Percentiles rank a stretch among this genome's conserved stretches.
phyloP scores from a whole-genome alignment of 2,329 filamentous ascomycete genomes.

The Trichoderma koningii region DNA sequence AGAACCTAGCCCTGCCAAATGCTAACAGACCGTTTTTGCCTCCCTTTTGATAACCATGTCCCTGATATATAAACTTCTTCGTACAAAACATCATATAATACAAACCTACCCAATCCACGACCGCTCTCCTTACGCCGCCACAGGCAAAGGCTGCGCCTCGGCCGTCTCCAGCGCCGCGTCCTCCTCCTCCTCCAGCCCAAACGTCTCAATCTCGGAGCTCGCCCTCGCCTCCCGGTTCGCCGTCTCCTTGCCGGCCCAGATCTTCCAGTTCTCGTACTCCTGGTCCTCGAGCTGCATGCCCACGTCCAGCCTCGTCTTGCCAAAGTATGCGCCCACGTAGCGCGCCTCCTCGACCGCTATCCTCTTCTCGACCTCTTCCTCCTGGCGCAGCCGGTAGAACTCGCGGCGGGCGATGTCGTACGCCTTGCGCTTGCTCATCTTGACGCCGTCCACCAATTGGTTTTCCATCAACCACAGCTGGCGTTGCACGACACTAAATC shows the following conservation, averaged over 20 bases:
- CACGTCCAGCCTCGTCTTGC: conserved; percentile 71
- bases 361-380: conserved; percentile 78
- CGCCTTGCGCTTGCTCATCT: conserved; percentile 64
- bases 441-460: conserved; percentile 66
- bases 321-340: conserved; percentile 85
- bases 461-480: conserved; percentile 82
- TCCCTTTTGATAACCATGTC: not conserved
- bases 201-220: conserved; percentile 47
- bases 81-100: conserved; percentile 28
- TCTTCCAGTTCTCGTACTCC: conserved; percentile 81
- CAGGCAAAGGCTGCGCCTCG: conserved; percentile 27
- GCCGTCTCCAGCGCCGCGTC: conserved; percentile 33
- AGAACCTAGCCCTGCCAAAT: conserved; percentile 13
- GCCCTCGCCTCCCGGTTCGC: conserved; percentile 45
- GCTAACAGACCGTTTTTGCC: not conserved
- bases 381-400: conserved; percentile 82
- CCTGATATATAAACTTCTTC: conserved; percentile 5
- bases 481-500: conserved; percentile 90
- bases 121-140: not conserved
- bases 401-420: conserved; percentile 88
- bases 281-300: conserved; percentile 81
- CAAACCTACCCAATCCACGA: not conserved
- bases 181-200: conserved; percentile 42
- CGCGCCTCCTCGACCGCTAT: conserved; percentile 86
- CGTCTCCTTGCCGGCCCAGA: conserved; percentile 64